A percentile compares a stretch with the other conserved stretches of the same genome.
phyloP scores from a whole-genome alignment of 2,329 filamentous ascomycete species.

The Seiridium cupressi region DNA sequence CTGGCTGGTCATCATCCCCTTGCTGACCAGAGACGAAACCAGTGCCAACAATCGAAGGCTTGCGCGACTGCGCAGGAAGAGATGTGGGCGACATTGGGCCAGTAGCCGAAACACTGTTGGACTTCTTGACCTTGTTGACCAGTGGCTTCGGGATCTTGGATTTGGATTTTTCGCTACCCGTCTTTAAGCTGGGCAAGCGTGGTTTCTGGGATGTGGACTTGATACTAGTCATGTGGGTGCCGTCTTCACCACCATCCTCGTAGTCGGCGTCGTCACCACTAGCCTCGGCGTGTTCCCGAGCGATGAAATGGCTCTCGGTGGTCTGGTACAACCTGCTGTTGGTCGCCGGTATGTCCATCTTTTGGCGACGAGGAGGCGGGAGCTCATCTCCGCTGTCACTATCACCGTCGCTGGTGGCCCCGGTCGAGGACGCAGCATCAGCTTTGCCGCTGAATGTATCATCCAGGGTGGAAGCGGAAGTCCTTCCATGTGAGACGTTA shows the following conservation, averaged over 20 bases:
- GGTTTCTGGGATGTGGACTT: constrained; percentile 41
- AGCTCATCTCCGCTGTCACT: constrained; percentile 65
- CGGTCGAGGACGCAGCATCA: constrained; percentile 80
- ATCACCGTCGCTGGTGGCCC: constrained; percentile 77
- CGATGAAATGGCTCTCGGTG: constrained; percentile 51
- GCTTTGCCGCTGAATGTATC: constrained; percentile 90
- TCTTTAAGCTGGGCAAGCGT: constrained; percentile 35
- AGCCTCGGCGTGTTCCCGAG: constrained; percentile 33
- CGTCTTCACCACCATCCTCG: constrained; percentile 42
- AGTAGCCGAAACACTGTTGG: constrained; percentile 29
- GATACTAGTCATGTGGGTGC: constrained; percentile 37
- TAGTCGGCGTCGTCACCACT: constrained; percentile 62
- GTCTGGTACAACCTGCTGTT: constrained; percentile 49
- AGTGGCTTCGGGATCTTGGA: constrained; percentile 34
- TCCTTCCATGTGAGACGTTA: constrained; percentile 89
- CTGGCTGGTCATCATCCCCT: constrained; percentile 87
- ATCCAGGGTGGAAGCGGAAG: constrained; percentile 88
- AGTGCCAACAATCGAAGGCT: constrained; percentile 68
- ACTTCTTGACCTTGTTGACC: constrained; percentile 55
- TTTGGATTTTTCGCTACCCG: constrained; percentile 34
- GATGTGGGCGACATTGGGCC: constrained; percentile 64
- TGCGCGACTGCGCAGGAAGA: constrained; percentile 67
- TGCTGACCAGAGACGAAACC: constrained; percentile 45
- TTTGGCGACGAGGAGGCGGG: constrained; percentile 58
- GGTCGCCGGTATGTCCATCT: constrained; percentile 42